Conservation (phyloP, 106 monocot genomes). For the Allium sativum region DNA sequence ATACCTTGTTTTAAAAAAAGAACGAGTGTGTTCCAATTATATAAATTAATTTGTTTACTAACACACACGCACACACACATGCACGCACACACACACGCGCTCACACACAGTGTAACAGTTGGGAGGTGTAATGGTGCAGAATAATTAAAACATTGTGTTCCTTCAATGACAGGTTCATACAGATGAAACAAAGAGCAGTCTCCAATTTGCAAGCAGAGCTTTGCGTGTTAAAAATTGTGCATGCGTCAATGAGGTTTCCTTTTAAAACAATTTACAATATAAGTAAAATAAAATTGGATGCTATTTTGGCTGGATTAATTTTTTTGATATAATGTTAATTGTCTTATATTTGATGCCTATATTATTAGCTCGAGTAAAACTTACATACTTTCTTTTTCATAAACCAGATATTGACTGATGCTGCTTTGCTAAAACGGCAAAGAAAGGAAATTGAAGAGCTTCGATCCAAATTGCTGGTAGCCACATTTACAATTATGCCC, state of each 20-base stretch:
- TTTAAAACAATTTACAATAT: not conserved
- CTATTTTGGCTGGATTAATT: too few relatives aligned
- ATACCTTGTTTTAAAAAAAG: too few relatives aligned
- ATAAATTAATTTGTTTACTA: too few relatives aligned
- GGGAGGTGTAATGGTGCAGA: too few relatives aligned
- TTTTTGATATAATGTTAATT: not conserved
- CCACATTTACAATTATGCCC: not conserved
- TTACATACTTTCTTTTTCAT: not conserved
- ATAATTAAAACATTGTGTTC: too few relatives aligned
- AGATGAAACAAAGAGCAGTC: constrained; percentile 95
- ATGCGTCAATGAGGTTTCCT: constrained; percentile 79
- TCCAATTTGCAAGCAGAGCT: constrained; percentile 93
- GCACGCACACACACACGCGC: too few relatives aligned
- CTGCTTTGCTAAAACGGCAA: constrained; percentile 82
- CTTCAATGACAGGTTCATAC: constrained; percentile 49
- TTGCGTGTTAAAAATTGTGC: constrained; percentile 77
- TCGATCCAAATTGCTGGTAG: constrained; percentile 66
- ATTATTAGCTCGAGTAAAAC: not conserved
- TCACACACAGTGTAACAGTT: too few relatives aligned
- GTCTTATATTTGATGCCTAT: not conserved
- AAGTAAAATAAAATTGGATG: too few relatives aligned
- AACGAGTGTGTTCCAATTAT: too few relatives aligned
- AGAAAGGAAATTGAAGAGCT: constrained; percentile 94
- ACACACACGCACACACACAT: too few relatives aligned
- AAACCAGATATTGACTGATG: constrained; percentile 88